Conservation (phyloP, 2,329 filamentous ascomycete genomes). For the Coniochaeta sp. region DNA sequence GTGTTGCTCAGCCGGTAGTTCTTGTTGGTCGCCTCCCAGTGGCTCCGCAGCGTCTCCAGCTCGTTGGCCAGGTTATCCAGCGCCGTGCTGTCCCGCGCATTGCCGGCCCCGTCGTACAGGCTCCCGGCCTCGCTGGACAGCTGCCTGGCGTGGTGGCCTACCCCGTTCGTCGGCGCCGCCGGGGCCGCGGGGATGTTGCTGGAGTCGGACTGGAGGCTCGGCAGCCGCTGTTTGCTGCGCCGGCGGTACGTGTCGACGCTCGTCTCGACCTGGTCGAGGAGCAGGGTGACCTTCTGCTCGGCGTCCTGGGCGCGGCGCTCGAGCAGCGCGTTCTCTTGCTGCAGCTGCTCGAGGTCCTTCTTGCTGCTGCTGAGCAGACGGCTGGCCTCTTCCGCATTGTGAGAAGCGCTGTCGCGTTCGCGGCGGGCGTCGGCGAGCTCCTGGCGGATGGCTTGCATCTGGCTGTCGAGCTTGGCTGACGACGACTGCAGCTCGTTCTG, state of each 20-base stretch:
- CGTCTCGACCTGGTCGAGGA: constrained; percentile 89
- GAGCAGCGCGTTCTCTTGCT: constrained; percentile 71
- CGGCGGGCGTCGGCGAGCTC: constrained; percentile 58
- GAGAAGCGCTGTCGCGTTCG: constrained; percentile 61
- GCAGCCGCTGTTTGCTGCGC: constrained; percentile 49
- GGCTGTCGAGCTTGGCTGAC: constrained; percentile 60
- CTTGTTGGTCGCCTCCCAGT: constrained; percentile 95
- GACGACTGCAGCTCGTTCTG: constrained; percentile 62
- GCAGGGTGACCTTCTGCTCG: constrained; percentile 84
- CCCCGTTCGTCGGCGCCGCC: constrained; percentile 24
- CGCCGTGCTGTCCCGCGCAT: constrained; percentile 55
- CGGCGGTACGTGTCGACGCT: constrained; percentile 94
- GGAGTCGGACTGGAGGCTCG: constrained; percentile 44
- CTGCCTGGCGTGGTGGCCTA: constrained; percentile 43
- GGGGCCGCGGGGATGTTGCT: constrained; percentile 15
- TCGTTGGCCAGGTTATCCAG: constrained; percentile 89
- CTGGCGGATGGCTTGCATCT: constrained; percentile 60
- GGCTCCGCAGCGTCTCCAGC: constrained; percentile 78
- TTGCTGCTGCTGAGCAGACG: constrained; percentile 52
- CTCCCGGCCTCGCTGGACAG: constrained; percentile 56
- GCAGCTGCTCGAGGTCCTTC: constrained; percentile 70
- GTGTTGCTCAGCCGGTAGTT: constrained; percentile 86
- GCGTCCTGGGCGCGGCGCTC: constrained; percentile 83
- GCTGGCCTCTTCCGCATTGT: constrained; percentile 43
- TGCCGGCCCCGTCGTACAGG: constrained; percentile 36